A percentile compares a stretch with the other conserved stretches of the same genome.
These are phyloP conservation scores for Claviceps pazoutovae DNA, from an alignment of 2,329 filamentous ascomycete species.

Conservation along the genomic window DNA sequence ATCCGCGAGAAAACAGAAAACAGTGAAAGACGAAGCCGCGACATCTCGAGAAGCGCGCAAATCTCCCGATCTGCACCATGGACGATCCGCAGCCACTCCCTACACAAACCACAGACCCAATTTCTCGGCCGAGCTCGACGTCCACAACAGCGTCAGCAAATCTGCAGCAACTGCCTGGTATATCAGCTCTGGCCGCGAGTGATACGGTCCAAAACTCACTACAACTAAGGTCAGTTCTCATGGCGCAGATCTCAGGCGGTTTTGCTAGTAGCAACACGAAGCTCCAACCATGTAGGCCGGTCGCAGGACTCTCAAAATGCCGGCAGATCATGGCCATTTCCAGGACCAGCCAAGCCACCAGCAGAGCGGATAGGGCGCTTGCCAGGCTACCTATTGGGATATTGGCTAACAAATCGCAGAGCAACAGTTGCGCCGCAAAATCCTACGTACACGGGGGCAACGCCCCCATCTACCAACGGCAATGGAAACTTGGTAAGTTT, in stretches of 20 bases:
- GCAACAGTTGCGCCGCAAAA: slow-evolving; percentile 9
- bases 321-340: too few species aligned
- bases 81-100: slow-evolving; percentile 28
- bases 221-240: slow-evolving; percentile 29
- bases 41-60: not conserved
- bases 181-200: slow-evolving; percentile 30
- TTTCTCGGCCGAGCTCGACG: slow-evolving; percentile 35
- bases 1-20: not conserved
- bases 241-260: too few species aligned
- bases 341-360: not conserved
- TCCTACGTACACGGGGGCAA: slow-evolving; percentile 17
- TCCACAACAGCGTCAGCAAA: slow-evolving; percentile 30
- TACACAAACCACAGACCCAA: slow-evolving; percentile 29
- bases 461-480: slow-evolving; percentile 26
- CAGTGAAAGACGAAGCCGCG: not conserved
- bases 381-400: not conserved
- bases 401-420: slow-evolving; percentile 7
- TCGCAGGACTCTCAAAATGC: not conserved
- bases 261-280: not conserved
- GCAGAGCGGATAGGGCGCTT: not conserved
- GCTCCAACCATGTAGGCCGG: not conserved
- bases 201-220: slow-evolving; percentile 26
- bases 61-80: slow-evolving; percentile 24
- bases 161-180: slow-evolving; percentile 30
- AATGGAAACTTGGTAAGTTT: slow-evolving; percentile 27